Percentiles rank a stretch among this genome's conserved stretches.
phyloP scores from a whole-genome alignment of 768 basidiomycete genomes.

The Fomitopsis pulvina region DNA sequence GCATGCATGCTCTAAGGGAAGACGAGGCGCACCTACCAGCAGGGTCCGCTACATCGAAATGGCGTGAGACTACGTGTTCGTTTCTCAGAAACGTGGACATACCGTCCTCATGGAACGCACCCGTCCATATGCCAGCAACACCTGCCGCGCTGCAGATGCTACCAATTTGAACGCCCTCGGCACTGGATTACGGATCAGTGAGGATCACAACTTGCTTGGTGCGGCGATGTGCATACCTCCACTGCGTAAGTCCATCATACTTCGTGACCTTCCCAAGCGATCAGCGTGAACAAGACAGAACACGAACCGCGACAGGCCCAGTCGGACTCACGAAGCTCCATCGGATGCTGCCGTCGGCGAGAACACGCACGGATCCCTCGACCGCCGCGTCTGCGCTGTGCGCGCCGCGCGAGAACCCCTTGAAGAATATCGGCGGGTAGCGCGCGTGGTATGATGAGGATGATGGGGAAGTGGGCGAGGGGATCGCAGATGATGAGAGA shows the following conservation, averaged over 20 bases:
- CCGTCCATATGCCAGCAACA: conserved; percentile 64
- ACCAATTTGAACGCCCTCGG: conserved; percentile 63
- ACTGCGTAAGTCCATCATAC: conserved; percentile 46
- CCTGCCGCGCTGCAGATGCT: conserved; percentile 59
- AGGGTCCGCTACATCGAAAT: conserved; percentile 45
- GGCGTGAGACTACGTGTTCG: conserved; percentile 4
- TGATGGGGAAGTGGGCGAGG: background rate
- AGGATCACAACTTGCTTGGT: background rate
- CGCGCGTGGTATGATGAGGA: conserved; percentile 12
- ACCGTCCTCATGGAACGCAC: conserved; percentile 53
- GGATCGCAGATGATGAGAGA: background rate
- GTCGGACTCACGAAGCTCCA: conserved; percentile 45
- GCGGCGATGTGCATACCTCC: conserved; percentile 40
- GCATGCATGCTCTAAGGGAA: background rate
- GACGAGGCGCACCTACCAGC: conserved; percentile 38
- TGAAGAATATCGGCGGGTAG: conserved; percentile 25
- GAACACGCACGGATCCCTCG: conserved; percentile 29
- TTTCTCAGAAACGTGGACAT: conserved; percentile 2
- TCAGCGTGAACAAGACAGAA: background rate
- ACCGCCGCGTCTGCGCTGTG: conserved; percentile 23
- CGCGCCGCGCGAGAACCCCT: conserved; percentile 22
- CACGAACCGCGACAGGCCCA: background rate
- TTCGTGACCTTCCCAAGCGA: conserved; percentile 39
- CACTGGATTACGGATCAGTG: conserved; percentile 31
- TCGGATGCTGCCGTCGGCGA: conserved; percentile 26